Percentiles rank a stretch among this genome's conserved stretches.
Conservation (phyloP, 176 grass and related monocot genomes). For the Oryza meridionalis region DNA sequence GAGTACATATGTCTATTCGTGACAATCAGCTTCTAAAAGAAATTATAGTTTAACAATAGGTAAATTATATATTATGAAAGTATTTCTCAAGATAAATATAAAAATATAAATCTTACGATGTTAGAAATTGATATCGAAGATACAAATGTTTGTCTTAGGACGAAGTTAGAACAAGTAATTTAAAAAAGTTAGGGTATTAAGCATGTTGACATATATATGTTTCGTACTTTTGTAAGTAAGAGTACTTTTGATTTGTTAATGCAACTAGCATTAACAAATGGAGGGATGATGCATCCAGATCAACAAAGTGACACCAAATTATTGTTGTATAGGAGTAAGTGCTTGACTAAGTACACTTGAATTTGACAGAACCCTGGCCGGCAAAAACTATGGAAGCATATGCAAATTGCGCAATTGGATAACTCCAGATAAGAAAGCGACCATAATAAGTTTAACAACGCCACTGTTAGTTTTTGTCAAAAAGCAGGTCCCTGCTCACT, state of each 20-base stretch:
- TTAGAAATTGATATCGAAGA: no score
- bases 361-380: neutral
- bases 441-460: neutral
- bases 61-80: no score
- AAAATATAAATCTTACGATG: no score
- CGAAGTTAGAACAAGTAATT: no score
- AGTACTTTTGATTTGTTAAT: neutral
- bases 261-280: neutral
- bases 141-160: no score
- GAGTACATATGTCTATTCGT: no score
- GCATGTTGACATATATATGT: neutral
- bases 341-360: neutral
- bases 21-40: no score
- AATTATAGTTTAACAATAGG: no score
- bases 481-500: neutral
- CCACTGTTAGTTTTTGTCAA: neutral
- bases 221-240: neutral
- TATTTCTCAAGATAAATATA: no score
- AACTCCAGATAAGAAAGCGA: constrained; percentile 18
- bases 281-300: neutral
- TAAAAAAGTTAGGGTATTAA: no score
- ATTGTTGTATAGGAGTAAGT: neutral
- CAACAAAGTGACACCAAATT: neutral
- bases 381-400: neutral
- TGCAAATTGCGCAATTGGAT: neutral